Conservation (phyloP, 1,284 basidiomycete species). For the Porogramme epimiltina region DNA sequence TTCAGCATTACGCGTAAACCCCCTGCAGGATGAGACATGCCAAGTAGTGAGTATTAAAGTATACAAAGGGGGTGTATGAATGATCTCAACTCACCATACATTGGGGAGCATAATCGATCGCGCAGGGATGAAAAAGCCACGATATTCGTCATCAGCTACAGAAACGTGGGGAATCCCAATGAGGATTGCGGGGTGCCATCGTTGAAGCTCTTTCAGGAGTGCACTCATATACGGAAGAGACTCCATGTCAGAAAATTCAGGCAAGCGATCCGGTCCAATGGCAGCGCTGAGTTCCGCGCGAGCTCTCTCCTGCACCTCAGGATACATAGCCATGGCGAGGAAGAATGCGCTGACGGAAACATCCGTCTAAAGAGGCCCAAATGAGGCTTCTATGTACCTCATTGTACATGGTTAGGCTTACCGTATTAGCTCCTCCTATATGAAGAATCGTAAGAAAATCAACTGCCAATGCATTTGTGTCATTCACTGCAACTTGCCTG, state of each 20-base stretch:
- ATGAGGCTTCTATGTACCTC: too few species aligned
- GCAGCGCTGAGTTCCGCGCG: constrained; percentile 28
- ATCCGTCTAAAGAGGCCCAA: not conserved
- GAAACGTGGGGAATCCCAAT: constrained; percentile 31
- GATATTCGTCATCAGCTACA: constrained; percentile 32
- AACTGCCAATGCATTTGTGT: too few species aligned
- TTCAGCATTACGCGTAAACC: constrained; percentile 1
- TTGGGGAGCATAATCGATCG: constrained; percentile 30
- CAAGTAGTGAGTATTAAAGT: not conserved
- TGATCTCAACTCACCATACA: constrained; percentile 23
- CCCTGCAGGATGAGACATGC: constrained; percentile 11
- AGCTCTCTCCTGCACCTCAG: constrained; percentile 33
- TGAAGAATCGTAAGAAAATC: not conserved
- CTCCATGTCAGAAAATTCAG: constrained; percentile 35
- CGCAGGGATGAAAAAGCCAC: constrained; percentile 31
- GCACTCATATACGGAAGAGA: constrained; percentile 18
- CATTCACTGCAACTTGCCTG: too few species aligned
- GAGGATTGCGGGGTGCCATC: constrained; percentile 17
- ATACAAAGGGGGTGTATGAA: constrained; percentile 32
- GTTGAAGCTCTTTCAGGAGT: constrained; percentile 13
- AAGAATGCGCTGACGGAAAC: not conserved
- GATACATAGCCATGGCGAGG: not conserved
- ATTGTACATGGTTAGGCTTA: too few species aligned
- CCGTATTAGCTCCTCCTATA: not conserved
- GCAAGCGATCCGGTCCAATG: constrained; percentile 34